These are phyloP conservation scores for Saccharum officinarum DNA, from an alignment of 176 grass and related monocot species.

Conservation along the genomic window DNA sequence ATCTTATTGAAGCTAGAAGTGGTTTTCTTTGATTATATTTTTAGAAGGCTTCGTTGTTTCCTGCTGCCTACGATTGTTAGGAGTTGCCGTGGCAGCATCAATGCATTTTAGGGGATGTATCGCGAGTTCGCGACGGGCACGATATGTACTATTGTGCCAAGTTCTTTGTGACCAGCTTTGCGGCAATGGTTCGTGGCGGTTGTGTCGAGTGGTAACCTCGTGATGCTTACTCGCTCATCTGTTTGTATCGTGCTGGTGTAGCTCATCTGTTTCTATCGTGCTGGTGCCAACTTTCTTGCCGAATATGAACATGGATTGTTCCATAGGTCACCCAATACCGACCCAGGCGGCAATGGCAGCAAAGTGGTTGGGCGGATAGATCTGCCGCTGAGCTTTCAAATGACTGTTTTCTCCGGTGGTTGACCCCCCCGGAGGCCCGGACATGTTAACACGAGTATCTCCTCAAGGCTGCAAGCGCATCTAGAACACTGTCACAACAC, in stretches of 20 bases:
- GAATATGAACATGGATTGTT: background rate
- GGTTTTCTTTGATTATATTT: background rate
- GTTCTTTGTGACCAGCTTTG: background rate
- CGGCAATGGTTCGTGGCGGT: background rate
- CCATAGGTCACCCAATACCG: background rate
- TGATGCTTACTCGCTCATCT: background rate
- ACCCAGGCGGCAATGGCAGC: background rate
- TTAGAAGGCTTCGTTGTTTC: background rate
- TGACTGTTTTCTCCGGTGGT: slow-evolving; percentile 26
- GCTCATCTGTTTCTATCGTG: background rate
- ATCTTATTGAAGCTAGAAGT: background rate
- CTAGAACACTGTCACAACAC: background rate
- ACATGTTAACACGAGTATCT: background rate
- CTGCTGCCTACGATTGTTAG: background rate
- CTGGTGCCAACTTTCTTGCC: background rate
- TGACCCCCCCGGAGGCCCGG: background rate
- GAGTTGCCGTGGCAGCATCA: background rate
- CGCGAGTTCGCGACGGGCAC: background rate
- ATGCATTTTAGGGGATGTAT: background rate
- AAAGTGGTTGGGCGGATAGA: slow-evolving; percentile 37
- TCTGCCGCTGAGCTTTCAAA: slow-evolving; percentile 13
- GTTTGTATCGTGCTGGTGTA: background rate
- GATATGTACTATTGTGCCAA: background rate
- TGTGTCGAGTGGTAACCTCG: background rate
- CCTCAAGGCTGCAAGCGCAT: background rate